Percentiles rank a stretch among this genome's conserved stretches.
These are phyloP conservation scores for Curvularia sp. DNA, from an alignment of 2,329 filamentous ascomycete species.

Conservation along the genomic window DNA sequence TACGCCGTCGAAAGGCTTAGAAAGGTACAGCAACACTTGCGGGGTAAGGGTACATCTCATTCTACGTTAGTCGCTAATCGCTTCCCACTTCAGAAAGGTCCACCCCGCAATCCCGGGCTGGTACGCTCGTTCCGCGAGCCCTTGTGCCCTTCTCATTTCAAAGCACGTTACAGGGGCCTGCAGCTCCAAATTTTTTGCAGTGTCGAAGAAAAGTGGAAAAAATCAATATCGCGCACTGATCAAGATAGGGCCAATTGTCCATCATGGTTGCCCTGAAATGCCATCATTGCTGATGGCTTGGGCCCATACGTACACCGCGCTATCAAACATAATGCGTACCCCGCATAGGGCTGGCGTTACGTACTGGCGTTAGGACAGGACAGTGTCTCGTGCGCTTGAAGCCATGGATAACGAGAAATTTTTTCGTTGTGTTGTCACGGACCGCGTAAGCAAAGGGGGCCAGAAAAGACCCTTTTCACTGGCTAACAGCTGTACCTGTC, in stretches of 20 bases:
- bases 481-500: background rate
- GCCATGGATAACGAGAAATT: background rate
- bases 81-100: background rate
- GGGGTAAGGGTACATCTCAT: background rate
- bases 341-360: background rate
- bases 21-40: background rate
- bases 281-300: background rate
- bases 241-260: background rate
- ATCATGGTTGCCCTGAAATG: background rate
- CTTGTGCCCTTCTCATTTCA: background rate
- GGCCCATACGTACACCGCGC: background rate
- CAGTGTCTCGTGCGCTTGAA: background rate
- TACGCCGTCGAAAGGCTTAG: background rate
- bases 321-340: background rate
- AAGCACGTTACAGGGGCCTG: background rate
- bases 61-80: background rate
- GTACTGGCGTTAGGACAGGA: background rate
- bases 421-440: background rate
- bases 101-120: too few species aligned
- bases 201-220: background rate
- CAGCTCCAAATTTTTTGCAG: background rate
- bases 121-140: background rate
- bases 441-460: conserved; percentile 1
- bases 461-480: background rate
- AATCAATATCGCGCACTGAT: background rate